Evolutionary conservation across 495 filamentous ascomycete genomes (phyloP), one percentile per base, ranked within the genome.

Genomic region (Apiosordaria backusii): DNA sequence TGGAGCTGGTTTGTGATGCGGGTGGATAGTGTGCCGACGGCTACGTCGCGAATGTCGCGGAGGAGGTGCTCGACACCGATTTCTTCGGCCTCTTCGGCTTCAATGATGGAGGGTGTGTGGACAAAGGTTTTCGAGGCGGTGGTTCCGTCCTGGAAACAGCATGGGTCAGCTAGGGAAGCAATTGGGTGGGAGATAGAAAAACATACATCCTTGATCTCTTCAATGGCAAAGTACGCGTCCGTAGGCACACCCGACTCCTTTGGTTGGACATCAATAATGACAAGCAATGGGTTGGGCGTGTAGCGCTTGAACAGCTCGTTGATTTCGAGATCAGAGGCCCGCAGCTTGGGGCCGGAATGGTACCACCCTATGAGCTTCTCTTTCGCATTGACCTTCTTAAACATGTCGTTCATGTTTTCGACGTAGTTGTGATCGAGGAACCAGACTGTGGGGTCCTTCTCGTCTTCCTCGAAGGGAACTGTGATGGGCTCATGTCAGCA

Each of bases 321-420:
- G 87, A 99, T 97, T 82, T 98, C 93, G 71, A 98, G 85, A 85
- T 99, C 95, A 52, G 93, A 97, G 63, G 93, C 96, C 70, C 95
- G 89, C 72, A 99, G 84, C 82, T 99, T 99, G 23, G 95, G 95
- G 60, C 95, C 95, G 9, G 96, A 97, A 78, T 99, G 95, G 80
- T 99, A 99, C 95, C 95, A 99, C 78, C 95, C 95, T 82, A 99
- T 93, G 75, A 99, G 85, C 88, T 99, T 99, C 82, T 99, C 95
- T 63, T 92, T 84, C 65, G 95, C 95, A 83, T 99, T 99, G 83
- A 99, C 93, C 81, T 98, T 98, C 86, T 99, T 99, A 85, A 99
- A 99, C 95, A 99, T 99, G 80, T 99, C 95, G 84, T 93, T 95
- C 95, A 99, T 99, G 69, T 89, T 91, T 80, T 99, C 96, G 77